Percentiles rank a stretch among this genome's conserved stretches.
Evolutionary conservation across 306 rosid species (phyloP).

Genomic region (Dalbergia cochinchinensis): DNA sequence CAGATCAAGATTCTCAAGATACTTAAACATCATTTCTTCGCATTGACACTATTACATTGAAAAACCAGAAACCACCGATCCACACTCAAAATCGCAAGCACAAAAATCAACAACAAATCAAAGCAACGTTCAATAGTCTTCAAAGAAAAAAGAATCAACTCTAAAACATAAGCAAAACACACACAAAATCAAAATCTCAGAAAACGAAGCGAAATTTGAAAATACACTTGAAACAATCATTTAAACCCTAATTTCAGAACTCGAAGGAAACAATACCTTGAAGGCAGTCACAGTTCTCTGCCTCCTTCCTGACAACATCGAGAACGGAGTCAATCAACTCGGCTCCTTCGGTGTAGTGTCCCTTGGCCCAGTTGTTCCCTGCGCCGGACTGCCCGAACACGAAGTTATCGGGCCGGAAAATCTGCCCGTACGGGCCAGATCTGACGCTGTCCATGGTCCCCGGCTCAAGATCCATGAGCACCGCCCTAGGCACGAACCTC

Average conservation of each 20-base stretch:
- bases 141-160: too few species aligned
- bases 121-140: neutral
- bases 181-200: neutral
- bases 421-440: conserved; percentile 61
- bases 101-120: neutral
- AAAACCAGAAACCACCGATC: neutral
- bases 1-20: neutral
- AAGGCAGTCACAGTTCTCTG: conserved; percentile 66
- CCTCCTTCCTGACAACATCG: conserved; percentile 65
- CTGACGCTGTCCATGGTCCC: conserved; percentile 73
- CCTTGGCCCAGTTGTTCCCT: conserved; percentile 77
- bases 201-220: neutral
- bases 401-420: conserved; percentile 65
- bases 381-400: conserved; percentile 65
- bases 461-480: conserved; percentile 69
- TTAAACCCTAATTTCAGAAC: neutral
- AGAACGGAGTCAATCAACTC: conserved; percentile 68
- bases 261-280: conserved; percentile 51
- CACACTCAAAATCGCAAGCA: neutral
- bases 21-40: neutral
- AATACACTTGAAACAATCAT: neutral
- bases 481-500: conserved; percentile 59
- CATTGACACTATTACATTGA: neutral
- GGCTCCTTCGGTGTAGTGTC: conserved; percentile 67
- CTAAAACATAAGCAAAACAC: neutral